Evolutionary conservation across 2,329 filamentous ascomycete species (phyloP).

Genomic region (Penicillium sp.): DNA sequence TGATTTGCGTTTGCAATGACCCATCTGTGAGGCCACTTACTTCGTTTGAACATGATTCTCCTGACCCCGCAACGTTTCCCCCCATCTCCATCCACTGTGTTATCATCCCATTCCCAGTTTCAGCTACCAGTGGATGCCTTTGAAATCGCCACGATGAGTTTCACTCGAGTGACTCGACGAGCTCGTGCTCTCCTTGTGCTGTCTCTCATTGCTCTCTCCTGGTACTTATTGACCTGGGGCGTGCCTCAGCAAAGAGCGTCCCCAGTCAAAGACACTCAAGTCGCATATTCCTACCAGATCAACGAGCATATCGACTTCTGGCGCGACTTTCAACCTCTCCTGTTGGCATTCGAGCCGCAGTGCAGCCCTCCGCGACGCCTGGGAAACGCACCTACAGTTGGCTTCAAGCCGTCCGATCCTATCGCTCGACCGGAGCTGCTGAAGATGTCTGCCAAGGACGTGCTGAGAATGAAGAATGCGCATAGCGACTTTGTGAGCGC

Average conservation of each 20-base stretch:
- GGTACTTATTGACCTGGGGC: slow-evolving; percentile 1
- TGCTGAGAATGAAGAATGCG: slow-evolving; percentile 29
- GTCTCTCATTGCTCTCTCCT: slow-evolving; percentile 2
- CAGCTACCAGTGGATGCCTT: background rate
- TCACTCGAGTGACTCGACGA: slow-evolving; percentile 4
- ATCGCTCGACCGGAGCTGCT: slow-evolving; percentile 32
- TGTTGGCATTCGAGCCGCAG: slow-evolving; percentile 27
- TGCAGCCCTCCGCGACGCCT: slow-evolving; percentile 25
- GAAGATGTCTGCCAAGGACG: slow-evolving; percentile 27
- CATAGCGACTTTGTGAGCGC: slow-evolving; percentile 32
- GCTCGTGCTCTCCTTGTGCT: slow-evolving; percentile 1
- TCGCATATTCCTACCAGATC: background rate
- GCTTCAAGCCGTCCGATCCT: slow-evolving; percentile 28
- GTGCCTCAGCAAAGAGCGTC: background rate
- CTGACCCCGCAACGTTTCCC: background rate
- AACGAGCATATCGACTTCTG: slow-evolving; percentile 29
- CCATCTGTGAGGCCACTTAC: background rate
- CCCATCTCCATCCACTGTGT: background rate
- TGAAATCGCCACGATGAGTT: background rate
- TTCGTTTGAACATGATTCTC: background rate
- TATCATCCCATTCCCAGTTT: background rate
- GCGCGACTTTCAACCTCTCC: slow-evolving; percentile 30
- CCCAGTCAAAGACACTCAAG: background rate
- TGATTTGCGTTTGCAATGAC: background rate
- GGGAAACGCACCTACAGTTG: slow-evolving; percentile 19